phyloP scores from a whole-genome alignment of 2,329 filamentous ascomycete genomes.

The Penicillium expansum region DNA sequence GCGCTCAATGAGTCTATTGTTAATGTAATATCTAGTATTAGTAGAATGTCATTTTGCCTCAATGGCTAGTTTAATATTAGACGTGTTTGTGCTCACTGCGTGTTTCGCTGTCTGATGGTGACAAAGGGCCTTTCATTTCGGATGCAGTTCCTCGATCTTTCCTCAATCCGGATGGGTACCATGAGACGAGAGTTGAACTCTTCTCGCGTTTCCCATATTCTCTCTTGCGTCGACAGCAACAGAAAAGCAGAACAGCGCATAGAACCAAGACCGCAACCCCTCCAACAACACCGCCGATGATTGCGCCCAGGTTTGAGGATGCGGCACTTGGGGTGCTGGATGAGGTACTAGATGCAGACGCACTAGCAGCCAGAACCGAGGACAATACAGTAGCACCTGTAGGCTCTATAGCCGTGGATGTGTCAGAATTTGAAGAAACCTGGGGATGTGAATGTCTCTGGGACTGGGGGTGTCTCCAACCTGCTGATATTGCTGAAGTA shows the following conservation, averaged over 20 bases:
- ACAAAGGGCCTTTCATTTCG: not conserved
- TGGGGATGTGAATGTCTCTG: conserved; percentile 1
- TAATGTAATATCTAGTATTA: not conserved
- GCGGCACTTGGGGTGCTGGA: not conserved
- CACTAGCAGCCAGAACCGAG: not conserved
- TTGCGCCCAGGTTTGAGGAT: conserved; percentile 10
- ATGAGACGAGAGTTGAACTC: not conserved
- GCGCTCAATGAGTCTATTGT: not conserved
- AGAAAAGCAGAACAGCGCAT: conserved; percentile 11
- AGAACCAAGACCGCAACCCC: conserved; percentile 15
- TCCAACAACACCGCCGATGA: conserved; percentile 27
- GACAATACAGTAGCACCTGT: not conserved
- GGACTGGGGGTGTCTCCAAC: not conserved
- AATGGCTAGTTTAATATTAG: not conserved
- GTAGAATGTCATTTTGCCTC: not conserved
- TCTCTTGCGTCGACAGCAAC: conserved; percentile 20
- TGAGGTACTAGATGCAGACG: not conserved
- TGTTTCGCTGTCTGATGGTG: conserved; percentile 1
- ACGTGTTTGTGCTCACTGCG: not conserved
- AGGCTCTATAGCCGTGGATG: not conserved
- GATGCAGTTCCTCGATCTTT: not conserved
- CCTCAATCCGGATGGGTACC: not conserved
- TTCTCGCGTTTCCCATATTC: not conserved
- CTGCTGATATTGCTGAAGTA: not conserved
- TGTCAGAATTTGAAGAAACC: not conserved